Base-by-base conservation (phyloP, 2,329 filamentous ascomycete genomes). In the Colletotrichum ledebouriae region DNA sequence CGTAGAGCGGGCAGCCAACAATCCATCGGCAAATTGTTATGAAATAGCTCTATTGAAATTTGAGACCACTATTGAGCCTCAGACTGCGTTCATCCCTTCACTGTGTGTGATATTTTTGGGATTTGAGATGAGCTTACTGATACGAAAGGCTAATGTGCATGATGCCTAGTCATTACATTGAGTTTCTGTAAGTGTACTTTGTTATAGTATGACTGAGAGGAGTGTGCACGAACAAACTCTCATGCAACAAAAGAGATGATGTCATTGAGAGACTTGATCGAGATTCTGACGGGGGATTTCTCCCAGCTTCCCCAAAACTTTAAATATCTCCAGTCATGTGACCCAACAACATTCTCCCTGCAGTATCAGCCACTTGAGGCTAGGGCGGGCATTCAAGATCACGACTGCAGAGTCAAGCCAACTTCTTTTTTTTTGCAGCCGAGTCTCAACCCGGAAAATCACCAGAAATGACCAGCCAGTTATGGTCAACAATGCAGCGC, bases 1-100 rank as follows among this genome's bases (percentile, higher is more conserved):
- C 44, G 58, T 63, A 53, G 57, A 69, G 49, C 49, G 67, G 58
- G 59, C 53, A 63, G 41, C 22, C 59, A 68, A 63, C 55, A 64
- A 55, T 70, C 59, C 64, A 53, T 70, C 39, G 65, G 59, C 68
- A 70, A 59, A 70, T 70, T 70, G 64, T 69, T 70, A 69, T n/a
- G 55, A 64, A 65, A 42, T 50, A 70, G 59, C 60, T 65, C 59
- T 47, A 59, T 46, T 66, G 34, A 52, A 37, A 60, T 63, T 13
- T 25, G 25, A 41, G 49, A 63, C 44, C n/a, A 60, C 55, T 34
- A 42, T 41, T 42, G 33, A 58, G 42, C 15, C 46, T 53, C 46
- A 37, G 9, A 41, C 17, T 52, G 17, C n/a, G 46, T 42, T 49
- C 46, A 29, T 60, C 29, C 37, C 13, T 33, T 12, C 9, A 25